Percentiles rank a stretch among this genome's conserved stretches.
Evolutionary conservation across 23 red algal species (phyloP).

Genomic region (Pyropia haitanensis): DNA sequence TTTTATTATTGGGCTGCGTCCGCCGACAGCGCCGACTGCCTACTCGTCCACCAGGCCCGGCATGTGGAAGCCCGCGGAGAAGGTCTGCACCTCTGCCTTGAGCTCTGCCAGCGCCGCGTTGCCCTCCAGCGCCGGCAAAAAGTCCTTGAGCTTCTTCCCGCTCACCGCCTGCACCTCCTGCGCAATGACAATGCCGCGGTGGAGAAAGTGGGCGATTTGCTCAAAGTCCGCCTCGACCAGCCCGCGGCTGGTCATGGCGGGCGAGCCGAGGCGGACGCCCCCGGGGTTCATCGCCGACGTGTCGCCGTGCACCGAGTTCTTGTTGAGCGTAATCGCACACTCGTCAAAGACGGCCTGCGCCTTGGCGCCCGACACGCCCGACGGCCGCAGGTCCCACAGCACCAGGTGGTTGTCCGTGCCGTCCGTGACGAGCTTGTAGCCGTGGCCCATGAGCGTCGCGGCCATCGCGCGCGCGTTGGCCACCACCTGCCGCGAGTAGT

Average conservation of each 20-base stretch:
- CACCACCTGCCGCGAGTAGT: slow-evolving; percentile 69
- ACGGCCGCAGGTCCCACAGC: slow-evolving; percentile 83
- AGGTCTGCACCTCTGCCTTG: slow-evolving; percentile 60
- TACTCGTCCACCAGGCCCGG: slow-evolving; percentile 42
- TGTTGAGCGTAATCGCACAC: slow-evolving; percentile 89
- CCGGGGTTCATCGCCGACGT: slow-evolving; percentile 82
- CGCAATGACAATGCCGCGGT: slow-evolving; percentile 61
- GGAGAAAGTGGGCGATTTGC: slow-evolving; percentile 81
- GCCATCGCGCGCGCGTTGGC: slow-evolving; percentile 76
- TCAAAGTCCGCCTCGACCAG: slow-evolving; percentile 85
- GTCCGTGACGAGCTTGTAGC: slow-evolving; percentile 87
- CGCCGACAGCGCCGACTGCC: neutral
- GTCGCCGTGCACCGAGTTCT: slow-evolving; percentile 95
- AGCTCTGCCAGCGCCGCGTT: slow-evolving; percentile 39
- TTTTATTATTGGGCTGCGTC: neutral
- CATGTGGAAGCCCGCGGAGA: slow-evolving; percentile 54
- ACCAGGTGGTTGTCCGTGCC: slow-evolving; percentile 98
- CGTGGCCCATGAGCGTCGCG: slow-evolving; percentile 48
- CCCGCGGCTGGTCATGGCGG: slow-evolving; percentile 80
- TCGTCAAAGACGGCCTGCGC: slow-evolving; percentile 86
- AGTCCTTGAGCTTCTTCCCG: slow-evolving; percentile 77
- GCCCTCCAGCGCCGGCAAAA: slow-evolving; percentile 44
- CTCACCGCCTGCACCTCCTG: slow-evolving; percentile 52
- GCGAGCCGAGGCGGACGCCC: slow-evolving; percentile 87
- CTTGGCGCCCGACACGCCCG: slow-evolving; percentile 69